Evolutionary conservation across 768 basidiomycete genomes (phyloP), one percentile per base, ranked within the genome.

Genomic region (Russula earlei): DNA sequence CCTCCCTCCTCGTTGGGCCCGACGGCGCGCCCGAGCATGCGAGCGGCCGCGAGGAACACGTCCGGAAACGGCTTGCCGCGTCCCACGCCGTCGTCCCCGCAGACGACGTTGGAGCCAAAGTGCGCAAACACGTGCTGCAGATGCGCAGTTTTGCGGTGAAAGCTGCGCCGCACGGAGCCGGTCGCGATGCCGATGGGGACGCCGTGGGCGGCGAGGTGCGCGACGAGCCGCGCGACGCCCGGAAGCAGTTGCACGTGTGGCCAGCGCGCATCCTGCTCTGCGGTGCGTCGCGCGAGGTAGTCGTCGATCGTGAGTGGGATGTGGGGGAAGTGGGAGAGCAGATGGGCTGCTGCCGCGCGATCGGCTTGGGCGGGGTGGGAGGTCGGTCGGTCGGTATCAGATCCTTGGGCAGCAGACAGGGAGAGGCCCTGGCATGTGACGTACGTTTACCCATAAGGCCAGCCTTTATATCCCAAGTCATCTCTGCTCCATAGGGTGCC

Each of bases 401-500:
- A 31, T 15, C n/a, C n/a, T n/a, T n/a, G n/a, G n/a, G n/a, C n/a
- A n/a, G n/a, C n/a, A n/a, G n/a, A n/a, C n/a, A n/a, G n/a, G n/a
- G n/a, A n/a, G n/a, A n/a, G n/a, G n/a, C n/a, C 17, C 24, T 27
- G 47, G 20, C 42, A 42, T n/a, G 29, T 5, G 31, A 67, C 75
- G 52, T 46, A 88, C 89, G 80, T 74, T 85, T 87, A 52, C 90
- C 90, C 90, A 91, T 92, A 55, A 86, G 79, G 0, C 84, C 86
- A n/a, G 86, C 83, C 66, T 91, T 91, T 55, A 91, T 88, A 54
- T 87, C 84, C 88, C 88, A 91, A 3, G 86, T 87, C 84, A 92
- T 87, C 59, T 79, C 70, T 58, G 81, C 83, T 25, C 87, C 88
- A 64, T 85, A 83, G 11, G 73, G 75, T 17, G 74, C 79, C 19